Base-by-base conservation (phyloP, 345 rosid species). In the Anastatica hierochuntica region DNA sequence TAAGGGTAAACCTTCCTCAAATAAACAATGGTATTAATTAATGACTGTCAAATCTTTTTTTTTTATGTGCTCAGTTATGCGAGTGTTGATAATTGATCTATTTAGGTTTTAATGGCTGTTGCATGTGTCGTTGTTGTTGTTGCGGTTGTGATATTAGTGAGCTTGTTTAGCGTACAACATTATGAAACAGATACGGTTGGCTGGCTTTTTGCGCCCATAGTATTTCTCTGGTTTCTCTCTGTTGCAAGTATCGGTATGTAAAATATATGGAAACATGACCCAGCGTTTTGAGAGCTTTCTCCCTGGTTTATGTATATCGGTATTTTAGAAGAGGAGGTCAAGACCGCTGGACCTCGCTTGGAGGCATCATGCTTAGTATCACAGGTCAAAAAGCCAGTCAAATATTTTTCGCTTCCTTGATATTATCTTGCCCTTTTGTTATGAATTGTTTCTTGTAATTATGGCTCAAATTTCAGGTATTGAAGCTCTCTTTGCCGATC, bases 131-230 rank as follows among this genome's bases (percentile, higher is more conserved):
- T 90, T 6, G 74, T 82, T 64, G 52, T 82, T 24, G 85, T 90
- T 5, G 89, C 98, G 24, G 95, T 90, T 56, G 71, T 82, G 34
- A 78, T 90, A 70, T 73, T 90, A 64, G 88, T 87, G 12, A 81
- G 85, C 41, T 69, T 90, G 55, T 90, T 87, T 68, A 79, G 95
- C 73, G 19, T 90, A 78, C 98, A 90, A 50, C 92, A 87, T 61
- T 79, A 87, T 35, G 96, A 96, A 42, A 82, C 94, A 14, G 95
- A 90, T 62, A 82, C 9, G 62, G 96, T 87, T 43, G 74, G 98
- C 52, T 90, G 92, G 92, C 86, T 90, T 62, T 90, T 90, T 60
- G 98, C 98, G 7, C 98, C 98, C 1, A 46, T 90, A 35, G 98
- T 90, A 30, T 74, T 90, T 31, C 76, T 87, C 19, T 90, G 96